Evolutionary conservation across 2,329 filamentous ascomycete species (phyloP).

Genomic region (Curvularia hawaiiensis): DNA sequence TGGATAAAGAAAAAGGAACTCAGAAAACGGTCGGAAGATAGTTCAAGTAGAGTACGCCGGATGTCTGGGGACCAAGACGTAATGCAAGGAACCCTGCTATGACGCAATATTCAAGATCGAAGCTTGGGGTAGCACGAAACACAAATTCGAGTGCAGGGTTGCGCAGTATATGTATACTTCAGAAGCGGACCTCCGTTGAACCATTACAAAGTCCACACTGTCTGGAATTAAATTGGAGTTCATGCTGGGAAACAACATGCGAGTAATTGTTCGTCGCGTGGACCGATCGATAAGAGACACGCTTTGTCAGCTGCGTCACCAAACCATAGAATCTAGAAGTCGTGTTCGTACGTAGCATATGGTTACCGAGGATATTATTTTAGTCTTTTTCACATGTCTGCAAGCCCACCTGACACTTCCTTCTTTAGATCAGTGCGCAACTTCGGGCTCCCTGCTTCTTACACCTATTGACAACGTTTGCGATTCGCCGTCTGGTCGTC

Average conservation of each 20-base stretch:
- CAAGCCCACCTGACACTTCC: conserved; percentile 6
- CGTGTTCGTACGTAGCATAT: conserved; percentile 1
- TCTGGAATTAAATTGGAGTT: background rate
- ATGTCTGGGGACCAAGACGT: conserved; percentile 28
- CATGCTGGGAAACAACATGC: conserved; percentile 13
- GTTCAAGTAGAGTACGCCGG: background rate
- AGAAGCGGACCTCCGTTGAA: conserved; percentile 17
- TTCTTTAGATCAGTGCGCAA: background rate
- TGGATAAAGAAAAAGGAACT: background rate
- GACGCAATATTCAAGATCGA: conserved; percentile 30
- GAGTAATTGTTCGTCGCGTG: conserved; percentile 13
- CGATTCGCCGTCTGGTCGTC: conserved; percentile 6
- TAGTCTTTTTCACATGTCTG: conserved; percentile 1
- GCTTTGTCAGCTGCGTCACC: conserved; percentile 23
- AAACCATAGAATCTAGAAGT: conserved; percentile 20
- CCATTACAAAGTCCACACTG: background rate
- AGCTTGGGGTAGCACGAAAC: conserved; percentile 3
- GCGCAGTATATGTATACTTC: conserved; percentile 9
- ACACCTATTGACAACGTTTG: background rate
- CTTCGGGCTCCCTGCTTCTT: background rate
- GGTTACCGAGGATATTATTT: background rate
- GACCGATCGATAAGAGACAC: conserved; percentile 14
- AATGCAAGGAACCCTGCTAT: conserved; percentile 21
- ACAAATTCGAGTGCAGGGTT: conserved; percentile 2
- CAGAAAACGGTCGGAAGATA: background rate